Percentiles rank a stretch among this genome's conserved stretches.
phyloP scores from a whole-genome alignment of 352 stramenopile genomes.

The Halophytophthora batemanensis region DNA sequence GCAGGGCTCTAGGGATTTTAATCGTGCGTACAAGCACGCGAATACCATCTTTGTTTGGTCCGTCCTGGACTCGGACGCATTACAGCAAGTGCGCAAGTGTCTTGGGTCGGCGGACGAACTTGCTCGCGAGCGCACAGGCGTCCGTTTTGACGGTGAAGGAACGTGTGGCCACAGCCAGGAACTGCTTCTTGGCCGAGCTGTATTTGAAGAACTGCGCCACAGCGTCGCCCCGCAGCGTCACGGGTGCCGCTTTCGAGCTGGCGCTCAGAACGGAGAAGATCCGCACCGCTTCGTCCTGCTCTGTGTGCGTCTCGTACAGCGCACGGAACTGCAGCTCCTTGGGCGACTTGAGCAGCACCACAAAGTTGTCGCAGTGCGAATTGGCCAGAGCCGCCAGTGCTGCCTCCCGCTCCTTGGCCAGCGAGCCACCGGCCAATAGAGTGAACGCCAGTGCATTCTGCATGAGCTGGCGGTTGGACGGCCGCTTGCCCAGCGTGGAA shows the following conservation, averaged over 20 bases:
- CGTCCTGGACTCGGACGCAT: background rate
- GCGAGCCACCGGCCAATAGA: slow-evolving; percentile 56
- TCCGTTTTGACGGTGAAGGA: slow-evolving; percentile 77
- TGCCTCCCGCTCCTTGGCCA: slow-evolving; percentile 48
- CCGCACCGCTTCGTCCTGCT: slow-evolving; percentile 33
- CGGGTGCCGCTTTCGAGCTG: slow-evolving; percentile 20
- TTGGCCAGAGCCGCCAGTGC: slow-evolving; percentile 40
- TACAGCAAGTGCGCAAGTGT: background rate
- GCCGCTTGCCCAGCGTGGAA: slow-evolving; percentile 24
- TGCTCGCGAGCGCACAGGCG: slow-evolving; percentile 55
- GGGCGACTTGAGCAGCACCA: slow-evolving; percentile 70
- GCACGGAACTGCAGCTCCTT: slow-evolving; percentile 75
- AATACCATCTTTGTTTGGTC: too few relatives aligned
- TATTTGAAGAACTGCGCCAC: slow-evolving; percentile 79
- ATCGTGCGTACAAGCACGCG: too few relatives aligned
- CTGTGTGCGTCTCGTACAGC: slow-evolving; percentile 63
- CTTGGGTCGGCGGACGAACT: slow-evolving; percentile 43
- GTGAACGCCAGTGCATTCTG: slow-evolving; percentile 84
- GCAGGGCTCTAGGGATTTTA: too few relatives aligned
- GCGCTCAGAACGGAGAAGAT: slow-evolving; percentile 40
- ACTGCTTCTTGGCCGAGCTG: slow-evolving; percentile 82
- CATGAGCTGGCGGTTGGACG: slow-evolving; percentile 69
- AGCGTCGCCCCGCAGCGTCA: slow-evolving; percentile 22
- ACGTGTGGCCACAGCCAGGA: slow-evolving; percentile 54
- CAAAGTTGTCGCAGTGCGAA: slow-evolving; percentile 63